Evolutionary conservation across 73 alveolate genomes (phyloP), one percentile per base, ranked within the genome.

Genomic region (Paramecium primaurelia): DNA sequence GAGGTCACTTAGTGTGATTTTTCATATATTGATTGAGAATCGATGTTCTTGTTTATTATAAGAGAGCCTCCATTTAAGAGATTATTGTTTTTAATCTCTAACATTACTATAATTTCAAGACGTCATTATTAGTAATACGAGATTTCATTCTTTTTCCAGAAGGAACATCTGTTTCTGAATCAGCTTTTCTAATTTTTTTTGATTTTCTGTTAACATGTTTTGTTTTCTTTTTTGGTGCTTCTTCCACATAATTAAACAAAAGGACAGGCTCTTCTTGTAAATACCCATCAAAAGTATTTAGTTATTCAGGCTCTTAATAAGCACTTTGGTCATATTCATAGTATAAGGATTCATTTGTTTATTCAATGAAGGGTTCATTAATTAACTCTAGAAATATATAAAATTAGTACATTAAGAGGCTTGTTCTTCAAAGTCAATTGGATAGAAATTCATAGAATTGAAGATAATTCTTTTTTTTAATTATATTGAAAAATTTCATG

Each of bases 141-240:
- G 59, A 22, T 37, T 34, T 73, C 1, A 44, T 6, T 40, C 26
- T 73, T 44, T 40, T 73, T 8, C n/a, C 59, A 3, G 84, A 64
- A 34, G 47, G 84, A 64, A 28, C 88, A 9, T 75, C 88, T 32
- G 88, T 75, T 42, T 75, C 88, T 12, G 68, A 38, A 42, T 75
- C 88, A 38, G 68, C 58, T 11, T 75, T 75, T 20, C 37, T 75
- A 38, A 38, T 36, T 42, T 75, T 75, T 42, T 75, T 75, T 9
- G 60, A 22, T 75, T 75, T 75, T 75, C 60, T 75, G n/a, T 22
- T 75, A 42, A 75, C 30, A 10, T 36, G 58, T 75, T 42, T 75
- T 9, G 60, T 36, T 75, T 75, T 75, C 88, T n/a, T 75, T 42
- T 75, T 75, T 22, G 88, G 88, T 38, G 88, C 88, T 42, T 75